These are phyloP conservation scores for Phytophthora sp. DNA, from an alignment of 352 stramenopile species.

Conservation along the genomic window DNA sequence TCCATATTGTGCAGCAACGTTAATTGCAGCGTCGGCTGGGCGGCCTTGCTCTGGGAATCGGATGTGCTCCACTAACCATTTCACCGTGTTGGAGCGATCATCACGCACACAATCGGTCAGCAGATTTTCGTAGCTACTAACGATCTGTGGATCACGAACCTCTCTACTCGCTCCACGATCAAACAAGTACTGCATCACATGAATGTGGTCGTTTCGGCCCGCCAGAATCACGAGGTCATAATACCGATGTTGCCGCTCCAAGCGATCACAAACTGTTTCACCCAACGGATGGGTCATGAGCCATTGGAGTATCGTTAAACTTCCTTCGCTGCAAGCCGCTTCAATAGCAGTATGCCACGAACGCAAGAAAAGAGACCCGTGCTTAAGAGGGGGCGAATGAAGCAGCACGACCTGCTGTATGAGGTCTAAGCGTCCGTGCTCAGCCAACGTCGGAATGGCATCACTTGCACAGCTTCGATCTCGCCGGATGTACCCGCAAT, in stretches of 20 bases:
- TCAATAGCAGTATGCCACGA: neutral
- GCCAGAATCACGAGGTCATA: neutral
- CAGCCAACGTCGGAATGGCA: neutral
- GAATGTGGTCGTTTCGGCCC: neutral
- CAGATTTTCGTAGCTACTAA: neutral
- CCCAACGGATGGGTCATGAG: conserved; percentile 7
- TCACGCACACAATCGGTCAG: neutral
- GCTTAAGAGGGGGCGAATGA: neutral
- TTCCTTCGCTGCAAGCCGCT: neutral
- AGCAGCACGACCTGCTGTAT: conserved; percentile 12
- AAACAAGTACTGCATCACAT: neutral
- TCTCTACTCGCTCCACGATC: neutral
- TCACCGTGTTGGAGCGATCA: neutral
- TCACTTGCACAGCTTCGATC: neutral
- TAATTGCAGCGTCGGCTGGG: neutral
- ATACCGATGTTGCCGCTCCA: neutral
- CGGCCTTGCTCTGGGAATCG: neutral
- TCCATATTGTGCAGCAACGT: neutral
- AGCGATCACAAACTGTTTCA: neutral
- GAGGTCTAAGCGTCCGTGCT: conserved; percentile 1
- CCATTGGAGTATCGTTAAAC: conserved; percentile 1
- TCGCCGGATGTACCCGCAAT: neutral
- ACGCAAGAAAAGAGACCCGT: neutral
- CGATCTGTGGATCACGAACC: neutral
- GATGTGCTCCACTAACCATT: neutral